Conservation (phyloP, 2,329 filamentous ascomycete genomes). For the Zarea fungicola region DNA sequence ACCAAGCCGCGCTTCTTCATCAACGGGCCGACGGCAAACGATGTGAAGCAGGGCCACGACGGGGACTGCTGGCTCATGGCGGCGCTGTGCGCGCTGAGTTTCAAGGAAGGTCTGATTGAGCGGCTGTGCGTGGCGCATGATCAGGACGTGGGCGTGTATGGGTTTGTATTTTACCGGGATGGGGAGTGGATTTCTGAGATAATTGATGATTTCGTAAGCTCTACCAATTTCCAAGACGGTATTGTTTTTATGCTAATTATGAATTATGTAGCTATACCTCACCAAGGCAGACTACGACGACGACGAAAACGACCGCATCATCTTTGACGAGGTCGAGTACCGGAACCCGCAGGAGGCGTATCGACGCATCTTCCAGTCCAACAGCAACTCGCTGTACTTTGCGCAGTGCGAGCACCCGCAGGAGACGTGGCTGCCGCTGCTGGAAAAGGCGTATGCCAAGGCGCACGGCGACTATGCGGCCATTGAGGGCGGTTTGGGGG, state of each 20-base stretch:
- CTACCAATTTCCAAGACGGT: conserved; percentile 13
- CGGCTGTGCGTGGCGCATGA: conserved; percentile 68
- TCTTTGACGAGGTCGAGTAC: conserved; percentile 39
- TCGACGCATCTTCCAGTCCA: conserved; percentile 65
- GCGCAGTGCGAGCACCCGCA: conserved; percentile 68
- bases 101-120: conserved; percentile 67
- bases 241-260: not conserved
- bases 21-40: conserved; percentile 69
- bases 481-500: conserved; percentile 66
- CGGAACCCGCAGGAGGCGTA: conserved; percentile 55
- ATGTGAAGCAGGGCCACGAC: conserved; percentile 71
- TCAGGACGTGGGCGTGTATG: conserved; percentile 72
- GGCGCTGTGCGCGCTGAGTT: conserved; percentile 70
- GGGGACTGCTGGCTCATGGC: conserved; percentile 88
- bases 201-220: conserved; percentile 47
- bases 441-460: conserved; percentile 79
- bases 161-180: conserved; percentile 79
- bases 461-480: conserved; percentile 73
- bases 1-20: conserved; percentile 72
- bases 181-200: conserved; percentile 64
- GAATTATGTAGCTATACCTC: conserved; percentile 37
- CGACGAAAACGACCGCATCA: conserved; percentile 40
- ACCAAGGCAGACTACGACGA: conserved; percentile 59
- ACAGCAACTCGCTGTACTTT: conserved; percentile 70
- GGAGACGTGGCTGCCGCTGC: conserved; percentile 73